Percentiles rank a stretch among this genome's conserved stretches.
These are phyloP conservation scores for Lactarius pseudohatsudake DNA, from an alignment of 768 basidiomycete genomes.

Conservation along the genomic window DNA sequence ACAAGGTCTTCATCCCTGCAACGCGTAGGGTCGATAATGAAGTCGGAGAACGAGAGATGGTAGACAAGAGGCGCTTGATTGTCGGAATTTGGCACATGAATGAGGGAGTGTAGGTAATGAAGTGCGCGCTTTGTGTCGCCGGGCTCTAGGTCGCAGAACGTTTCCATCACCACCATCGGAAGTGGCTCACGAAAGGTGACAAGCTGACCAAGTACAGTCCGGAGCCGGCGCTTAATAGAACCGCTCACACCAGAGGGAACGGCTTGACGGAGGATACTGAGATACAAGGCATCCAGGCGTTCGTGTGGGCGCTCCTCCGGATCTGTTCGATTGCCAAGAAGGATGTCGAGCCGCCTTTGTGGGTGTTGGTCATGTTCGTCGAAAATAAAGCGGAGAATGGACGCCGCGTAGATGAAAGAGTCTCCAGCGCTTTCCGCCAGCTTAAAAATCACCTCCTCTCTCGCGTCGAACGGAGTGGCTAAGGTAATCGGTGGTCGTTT, in stretches of 20 bases:
- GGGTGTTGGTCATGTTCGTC: background rate
- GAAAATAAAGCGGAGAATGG: background rate
- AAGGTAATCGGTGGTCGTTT: background rate
- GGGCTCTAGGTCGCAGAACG: background rate
- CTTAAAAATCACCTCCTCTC: background rate
- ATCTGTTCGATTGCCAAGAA: background rate
- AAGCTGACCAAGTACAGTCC: background rate
- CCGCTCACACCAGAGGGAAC: background rate
- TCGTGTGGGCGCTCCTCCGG: background rate
- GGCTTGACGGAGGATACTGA: background rate
- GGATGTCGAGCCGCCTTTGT: background rate
- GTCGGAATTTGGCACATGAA: background rate
- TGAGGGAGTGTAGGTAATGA: background rate
- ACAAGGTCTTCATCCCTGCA: background rate
- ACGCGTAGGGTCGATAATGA: background rate
- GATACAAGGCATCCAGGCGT: background rate
- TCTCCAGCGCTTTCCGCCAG: background rate
- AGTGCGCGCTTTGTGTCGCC: background rate
- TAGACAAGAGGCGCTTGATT: background rate
- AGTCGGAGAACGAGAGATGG: constrained; percentile 1
- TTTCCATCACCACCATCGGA: background rate
- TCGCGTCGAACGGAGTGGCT: background rate
- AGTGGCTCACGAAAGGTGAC: background rate
- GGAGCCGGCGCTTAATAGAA: background rate
- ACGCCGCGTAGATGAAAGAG: background rate